A percentile compares a stretch with the other conserved stretches of the same genome.
Conservation (phyloP, 495 filamentous ascomycete species). For the Lepidopterella palustris region DNA sequence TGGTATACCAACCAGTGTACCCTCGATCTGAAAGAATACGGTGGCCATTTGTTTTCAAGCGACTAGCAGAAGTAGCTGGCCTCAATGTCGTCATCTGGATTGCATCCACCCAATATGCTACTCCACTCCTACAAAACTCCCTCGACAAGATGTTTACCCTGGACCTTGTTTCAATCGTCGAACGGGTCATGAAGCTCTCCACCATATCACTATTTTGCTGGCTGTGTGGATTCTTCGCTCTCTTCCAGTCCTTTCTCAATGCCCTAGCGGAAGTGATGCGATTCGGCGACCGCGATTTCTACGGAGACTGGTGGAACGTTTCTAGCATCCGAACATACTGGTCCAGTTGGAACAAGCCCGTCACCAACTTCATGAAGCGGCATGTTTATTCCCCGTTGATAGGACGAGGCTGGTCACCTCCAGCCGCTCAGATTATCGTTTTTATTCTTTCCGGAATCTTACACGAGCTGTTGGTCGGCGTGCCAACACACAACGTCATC, state of each 20-base stretch:
- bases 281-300: slow-evolving; percentile 92
- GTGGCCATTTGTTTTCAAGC: slow-evolving; percentile 79
- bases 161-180: slow-evolving; percentile 72
- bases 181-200: slow-evolving; percentile 87
- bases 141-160: slow-evolving; percentile 77
- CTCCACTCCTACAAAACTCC: slow-evolving; percentile 81
- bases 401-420: slow-evolving; percentile 66
- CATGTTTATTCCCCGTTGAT: slow-evolving; percentile 85
- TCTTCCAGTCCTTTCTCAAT: slow-evolving; percentile 88
- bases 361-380: slow-evolving; percentile 90
- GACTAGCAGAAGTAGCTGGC: slow-evolving; percentile 65
- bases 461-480: slow-evolving; percentile 87
- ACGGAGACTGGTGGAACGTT: slow-evolving; percentile 97
- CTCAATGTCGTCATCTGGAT: slow-evolving; percentile 89
- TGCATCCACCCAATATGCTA: slow-evolving; percentile 83
- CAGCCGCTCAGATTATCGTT: slow-evolving; percentile 63
- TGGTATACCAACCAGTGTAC: slow-evolving; percentile 96
- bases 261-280: slow-evolving; percentile 81
- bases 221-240: slow-evolving; percentile 92
- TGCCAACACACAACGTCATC: slow-evolving; percentile 92
- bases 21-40: slow-evolving; percentile 71
- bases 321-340: slow-evolving; percentile 81
- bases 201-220: slow-evolving; percentile 92
- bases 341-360: slow-evolving; percentile 95
- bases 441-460: slow-evolving; percentile 81